phyloP scores from a whole-genome alignment of 2,329 filamentous ascomycete species.

The Monosporascus sp. region DNA sequence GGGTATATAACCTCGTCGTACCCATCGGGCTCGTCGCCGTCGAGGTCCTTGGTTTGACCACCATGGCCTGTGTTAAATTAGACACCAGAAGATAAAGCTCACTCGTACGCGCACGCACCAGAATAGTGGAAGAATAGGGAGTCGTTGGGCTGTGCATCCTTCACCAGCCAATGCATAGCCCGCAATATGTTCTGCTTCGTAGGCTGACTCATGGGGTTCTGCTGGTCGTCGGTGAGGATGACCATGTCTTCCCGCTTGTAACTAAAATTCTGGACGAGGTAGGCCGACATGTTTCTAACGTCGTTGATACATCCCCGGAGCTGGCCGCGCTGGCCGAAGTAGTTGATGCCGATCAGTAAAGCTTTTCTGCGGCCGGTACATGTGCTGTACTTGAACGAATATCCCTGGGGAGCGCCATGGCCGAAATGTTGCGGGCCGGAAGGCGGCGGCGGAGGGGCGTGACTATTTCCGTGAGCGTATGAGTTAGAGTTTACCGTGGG shows the following conservation, averaged over 20 bases:
- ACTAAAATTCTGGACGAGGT: constrained; percentile 81
- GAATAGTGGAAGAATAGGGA: constrained; percentile 98
- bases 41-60: constrained; percentile 66
- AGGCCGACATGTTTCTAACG: constrained; percentile 93
- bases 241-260: constrained; percentile 98
- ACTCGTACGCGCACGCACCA: constrained; percentile 42
- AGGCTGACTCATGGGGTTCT: constrained; percentile 94
- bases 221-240: constrained; percentile 90
- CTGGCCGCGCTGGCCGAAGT: constrained; percentile 88
- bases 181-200: constrained; percentile 92
- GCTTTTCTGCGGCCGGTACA: constrained; percentile 88
- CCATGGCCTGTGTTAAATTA: constrained; percentile 56
- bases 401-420: constrained; percentile 71
- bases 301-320: constrained; percentile 94
- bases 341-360: constrained; percentile 90
- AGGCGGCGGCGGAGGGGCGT: constrained; percentile 62
- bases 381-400: constrained; percentile 85
- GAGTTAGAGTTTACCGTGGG: constrained; percentile 44
- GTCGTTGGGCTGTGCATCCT: constrained; percentile 87
- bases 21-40: constrained; percentile 74
- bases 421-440: constrained; percentile 67
- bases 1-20: constrained; percentile 77
- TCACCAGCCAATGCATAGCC: constrained; percentile 97
- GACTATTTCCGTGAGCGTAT: constrained; percentile 51
- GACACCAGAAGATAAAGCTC: constrained; percentile 2